A percentile compares a stretch with the other conserved stretches of the same genome.
Conservation (phyloP, 345 rosid species). For the Dovyalis caffra region DNA sequence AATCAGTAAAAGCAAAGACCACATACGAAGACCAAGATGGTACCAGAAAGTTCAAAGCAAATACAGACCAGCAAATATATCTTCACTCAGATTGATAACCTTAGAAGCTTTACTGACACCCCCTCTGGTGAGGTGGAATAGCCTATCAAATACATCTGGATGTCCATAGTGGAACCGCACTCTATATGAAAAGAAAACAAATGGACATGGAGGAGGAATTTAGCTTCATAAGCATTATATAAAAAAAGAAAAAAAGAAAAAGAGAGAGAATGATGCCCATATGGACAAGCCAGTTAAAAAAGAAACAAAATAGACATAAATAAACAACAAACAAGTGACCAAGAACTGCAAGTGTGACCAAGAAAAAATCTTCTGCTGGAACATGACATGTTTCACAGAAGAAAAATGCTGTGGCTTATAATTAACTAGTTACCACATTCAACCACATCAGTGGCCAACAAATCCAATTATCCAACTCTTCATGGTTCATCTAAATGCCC, state of each 20-base stretch:
- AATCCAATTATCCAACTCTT: background rate
- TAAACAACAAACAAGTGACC: no score
- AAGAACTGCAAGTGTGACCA: no score
- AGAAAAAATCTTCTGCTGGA: no score
- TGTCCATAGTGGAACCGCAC: conserved; percentile 99
- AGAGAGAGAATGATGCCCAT: background rate
- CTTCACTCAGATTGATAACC: conserved; percentile 96
- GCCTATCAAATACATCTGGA: conserved; percentile 98
- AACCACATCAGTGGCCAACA: background rate
- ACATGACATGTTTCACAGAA: no score
- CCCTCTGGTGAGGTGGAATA: conserved; percentile 96
- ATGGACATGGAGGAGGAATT: background rate
- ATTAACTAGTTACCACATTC: background rate
- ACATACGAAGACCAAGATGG: background rate
- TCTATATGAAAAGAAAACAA: conserved; percentile 39
- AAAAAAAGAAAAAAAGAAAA: conserved; percentile 6
- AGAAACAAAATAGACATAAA: background rate
- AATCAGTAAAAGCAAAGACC: conserved; percentile 2
- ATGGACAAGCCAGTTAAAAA: no score
- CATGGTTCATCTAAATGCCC: background rate
- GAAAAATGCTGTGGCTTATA: background rate
- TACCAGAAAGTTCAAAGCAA: conserved; percentile 2
- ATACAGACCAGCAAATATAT: conserved; percentile 88
- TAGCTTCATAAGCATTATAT: background rate
- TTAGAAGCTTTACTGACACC: conserved; percentile 98